Base-by-base conservation (phyloP, 2,329 filamentous ascomycete genomes). In the Metarhizium sp. region DNA sequence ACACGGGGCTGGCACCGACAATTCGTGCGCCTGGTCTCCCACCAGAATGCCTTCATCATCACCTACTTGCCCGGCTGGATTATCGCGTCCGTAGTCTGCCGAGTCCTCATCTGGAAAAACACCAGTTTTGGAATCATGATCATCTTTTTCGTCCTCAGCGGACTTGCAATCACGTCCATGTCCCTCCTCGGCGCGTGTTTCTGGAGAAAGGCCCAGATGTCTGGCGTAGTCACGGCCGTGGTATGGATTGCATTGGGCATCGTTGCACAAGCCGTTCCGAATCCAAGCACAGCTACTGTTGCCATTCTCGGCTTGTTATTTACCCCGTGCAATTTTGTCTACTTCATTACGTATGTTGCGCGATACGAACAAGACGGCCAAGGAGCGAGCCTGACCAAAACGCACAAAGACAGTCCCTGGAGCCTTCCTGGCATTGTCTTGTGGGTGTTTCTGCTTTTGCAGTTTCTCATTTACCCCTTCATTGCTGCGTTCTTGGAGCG, bases 261-360 rank as follows among this genome's bases (percentile, higher is more conserved):
- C 61, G 75, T 96, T 25, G 86, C 90, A 0, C 92, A 96, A 69
- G 82, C 90, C 16, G 74, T 89, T 18, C 83, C 79, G 0, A 77
- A 77, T 1, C 82, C 83, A 3, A 75, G 72, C 10, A 88, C 85
- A 0, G 83, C 73, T 1, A 78, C 83, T 1, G 87, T 92, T 3
- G 78, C 80, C 6, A 73, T 89, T 3, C 75, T 95, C 13, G 86
- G 86, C 58, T 66, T 95, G 16, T 69, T 96, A 0, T 96, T 96
- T 66, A 82, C 90, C 0, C 88, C 92, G 0, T 95, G 92, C 76
- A 92, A 90, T 62, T 96, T 90, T 65, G 87, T 92, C 16, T 91
- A 86, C 67, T 94, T 92, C 66, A 78, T 85, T 54, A 83, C 88
- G 18, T 80, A 86, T 59, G 80, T 92, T 69, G 88, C 91, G 11